Conservation (phyloP, 2,329 filamentous ascomycete genomes). For the Didymella glomerata region DNA sequence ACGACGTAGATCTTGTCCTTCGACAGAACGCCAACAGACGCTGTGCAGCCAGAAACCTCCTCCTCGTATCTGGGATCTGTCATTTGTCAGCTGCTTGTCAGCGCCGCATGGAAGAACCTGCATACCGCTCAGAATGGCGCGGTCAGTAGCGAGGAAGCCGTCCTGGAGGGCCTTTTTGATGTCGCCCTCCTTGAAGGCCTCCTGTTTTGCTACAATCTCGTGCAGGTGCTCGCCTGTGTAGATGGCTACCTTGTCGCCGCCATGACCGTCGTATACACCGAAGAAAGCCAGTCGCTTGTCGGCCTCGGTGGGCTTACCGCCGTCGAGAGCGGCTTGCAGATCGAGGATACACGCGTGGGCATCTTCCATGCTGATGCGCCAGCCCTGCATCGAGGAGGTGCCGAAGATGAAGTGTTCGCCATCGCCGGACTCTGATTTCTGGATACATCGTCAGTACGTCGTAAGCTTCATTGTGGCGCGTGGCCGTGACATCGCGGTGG, state of each 20-base stretch:
- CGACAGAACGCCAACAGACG: constrained; percentile 87
- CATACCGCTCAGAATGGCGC: constrained; percentile 93
- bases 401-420: constrained; percentile 94
- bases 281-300: constrained; percentile 89
- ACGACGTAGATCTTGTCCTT: constrained; percentile 95
- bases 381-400: constrained; percentile 98
- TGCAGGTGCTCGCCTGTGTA: constrained; percentile 94
- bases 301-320: constrained; percentile 67
- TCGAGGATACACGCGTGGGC: constrained; percentile 90
- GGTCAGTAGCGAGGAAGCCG: constrained; percentile 93
- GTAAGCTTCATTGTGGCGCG: not conserved
- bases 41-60: constrained; percentile 97
- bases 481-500: not conserved
- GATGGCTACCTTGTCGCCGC: constrained; percentile 93
- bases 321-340: constrained; percentile 70
- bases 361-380: constrained; percentile 99
- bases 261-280: constrained; percentile 97
- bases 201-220: constrained; percentile 93
- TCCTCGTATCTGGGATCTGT: constrained; percentile 96
- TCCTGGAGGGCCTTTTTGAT: constrained; percentile 97
- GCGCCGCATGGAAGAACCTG: constrained; percentile 3
- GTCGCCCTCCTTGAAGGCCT: constrained; percentile 88
- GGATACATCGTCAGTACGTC: not conserved
- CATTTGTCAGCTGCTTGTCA: constrained; percentile 38
- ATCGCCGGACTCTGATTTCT: constrained; percentile 89